These are phyloP conservation scores for Marasmius oreades DNA, from an alignment of 1,284 basidiomycete species.

Conservation along the genomic window DNA sequence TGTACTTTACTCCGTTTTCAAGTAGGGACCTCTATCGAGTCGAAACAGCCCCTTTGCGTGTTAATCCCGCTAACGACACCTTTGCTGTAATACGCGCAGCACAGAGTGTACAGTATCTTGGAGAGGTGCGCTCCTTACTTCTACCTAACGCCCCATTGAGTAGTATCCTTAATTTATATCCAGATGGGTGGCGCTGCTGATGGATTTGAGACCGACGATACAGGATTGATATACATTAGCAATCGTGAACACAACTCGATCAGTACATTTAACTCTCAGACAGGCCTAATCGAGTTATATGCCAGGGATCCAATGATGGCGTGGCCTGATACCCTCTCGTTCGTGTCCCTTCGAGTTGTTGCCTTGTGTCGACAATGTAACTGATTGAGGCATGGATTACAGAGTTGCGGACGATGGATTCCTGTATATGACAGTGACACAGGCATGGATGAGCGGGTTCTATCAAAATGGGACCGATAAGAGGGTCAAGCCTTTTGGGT, in stretches of 20 bases:
- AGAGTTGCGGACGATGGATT: conserved; percentile 19
- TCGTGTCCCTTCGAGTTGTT: background rate
- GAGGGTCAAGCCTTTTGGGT: conserved; percentile 17
- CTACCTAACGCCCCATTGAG: too few species aligned
- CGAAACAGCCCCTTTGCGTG: conserved; percentile 23
- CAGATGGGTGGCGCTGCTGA: conserved; percentile 23
- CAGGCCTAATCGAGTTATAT: conserved; percentile 23
- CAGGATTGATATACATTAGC: conserved; percentile 24
- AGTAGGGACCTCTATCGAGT: conserved; percentile 25
- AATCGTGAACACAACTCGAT: conserved; percentile 27
- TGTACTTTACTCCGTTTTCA: conserved; percentile 24
- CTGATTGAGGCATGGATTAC: too few species aligned
- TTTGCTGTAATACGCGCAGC: conserved; percentile 18
- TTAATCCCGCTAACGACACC: conserved; percentile 18
- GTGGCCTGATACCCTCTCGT: conserved; percentile 21
- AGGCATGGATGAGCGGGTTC: conserved; percentile 17
- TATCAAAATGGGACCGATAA: conserved; percentile 20
- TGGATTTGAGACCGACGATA: conserved; percentile 24
- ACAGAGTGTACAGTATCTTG: conserved; percentile 20
- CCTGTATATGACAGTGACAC: conserved; percentile 18
- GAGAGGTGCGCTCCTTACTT: conserved; percentile 10
- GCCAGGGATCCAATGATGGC: conserved; percentile 26
- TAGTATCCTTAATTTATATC: too few species aligned
- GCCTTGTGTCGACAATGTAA: background rate
- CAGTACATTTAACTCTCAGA: conserved; percentile 23